phyloP scores from a whole-genome alignment of 805 yeast species.

The Starmerella vaccinii region DNA sequence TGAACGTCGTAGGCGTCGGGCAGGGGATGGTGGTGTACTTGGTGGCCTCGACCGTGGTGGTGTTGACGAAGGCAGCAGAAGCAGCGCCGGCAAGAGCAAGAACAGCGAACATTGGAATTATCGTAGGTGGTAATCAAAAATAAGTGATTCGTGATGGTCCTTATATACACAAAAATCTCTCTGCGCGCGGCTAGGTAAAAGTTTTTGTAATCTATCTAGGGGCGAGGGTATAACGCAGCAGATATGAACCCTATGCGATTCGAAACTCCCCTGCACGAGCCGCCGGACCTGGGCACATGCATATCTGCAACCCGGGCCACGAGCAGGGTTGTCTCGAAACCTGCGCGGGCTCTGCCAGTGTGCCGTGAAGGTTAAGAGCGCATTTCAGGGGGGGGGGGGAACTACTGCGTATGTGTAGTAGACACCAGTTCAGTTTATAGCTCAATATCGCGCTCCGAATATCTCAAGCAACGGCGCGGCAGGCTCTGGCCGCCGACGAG shows the following conservation, averaged over 20 bases:
- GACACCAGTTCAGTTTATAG: no score
- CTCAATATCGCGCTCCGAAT: no score
- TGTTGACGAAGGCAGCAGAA: conserved; percentile 19
- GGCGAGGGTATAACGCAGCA: not conserved
- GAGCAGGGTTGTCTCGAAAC: no score
- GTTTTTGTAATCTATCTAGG: not conserved
- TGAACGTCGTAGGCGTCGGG: conserved; percentile 24
- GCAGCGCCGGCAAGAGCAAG: conserved; percentile 51
- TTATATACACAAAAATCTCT: not conserved
- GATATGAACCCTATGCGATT: not conserved
- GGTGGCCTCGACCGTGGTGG: conserved; percentile 22
- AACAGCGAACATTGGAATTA: conserved; percentile 11
- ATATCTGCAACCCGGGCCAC: not conserved
- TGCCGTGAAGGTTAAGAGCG: no score
- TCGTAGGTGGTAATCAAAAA: not conserved
- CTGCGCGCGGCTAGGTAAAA: not conserved
- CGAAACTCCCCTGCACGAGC: not conserved
- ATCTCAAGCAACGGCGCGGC: no score
- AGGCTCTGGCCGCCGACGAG: no score
- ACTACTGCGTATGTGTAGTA: no score
- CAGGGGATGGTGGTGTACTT: conserved; percentile 22
- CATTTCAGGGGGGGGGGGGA: no score
- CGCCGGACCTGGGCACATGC: not conserved
- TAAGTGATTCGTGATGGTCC: not conserved
- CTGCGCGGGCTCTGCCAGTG: no score